Evolutionary conservation across 495 filamentous ascomycete species (phyloP), one percentile per base, ranked within the genome.

Genomic region (Annulohypoxylon moriforme): DNA sequence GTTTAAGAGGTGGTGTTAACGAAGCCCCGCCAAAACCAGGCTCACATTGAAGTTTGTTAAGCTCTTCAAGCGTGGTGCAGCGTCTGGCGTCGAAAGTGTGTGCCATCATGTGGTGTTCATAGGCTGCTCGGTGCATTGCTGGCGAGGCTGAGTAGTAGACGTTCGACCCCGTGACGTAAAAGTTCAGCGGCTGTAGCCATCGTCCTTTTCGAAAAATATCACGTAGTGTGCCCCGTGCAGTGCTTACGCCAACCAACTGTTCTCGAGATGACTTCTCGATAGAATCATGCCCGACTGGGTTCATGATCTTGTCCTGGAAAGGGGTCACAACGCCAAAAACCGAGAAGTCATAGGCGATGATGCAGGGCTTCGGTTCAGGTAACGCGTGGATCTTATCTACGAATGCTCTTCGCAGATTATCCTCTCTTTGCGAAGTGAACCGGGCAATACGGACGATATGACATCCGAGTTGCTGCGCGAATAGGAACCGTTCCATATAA

Each of bases 121-220:
- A 91, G 11, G 92, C 92, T 2, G 91, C 92, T 64, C 87, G 90
- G 74, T 94, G 91, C 91, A 94, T 96, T 0, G 88, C 88, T 0
- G 93, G 92, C 0, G 91, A 93, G 33, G 93, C 81, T 76, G 89
- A 93, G 79, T 93, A 93, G 27, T 88, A 85, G 16, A 93, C 91
- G 60, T 86, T 90, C 18, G 89, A 89, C 3, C 92, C 93, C 25
- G 92, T 82, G 36, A 93, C 89, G 76, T 90, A 94, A 74, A 93
- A 94, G 47, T 91, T 84, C 34, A 94, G 84, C 0, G 91, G 91
- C 52, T 90, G 86, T 38, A 90, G 78, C 5, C 85, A 78, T 4
- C 85, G 75, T 57, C 88, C 86, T 27, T 87, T 87, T 31, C 80
- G 78, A 81, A 86, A 85, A 61, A 90, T 56, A 78, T 84, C 50